phyloP scores from a whole-genome alignment of 768 basidiomycete species.

The Auriscalpium orientale region DNA sequence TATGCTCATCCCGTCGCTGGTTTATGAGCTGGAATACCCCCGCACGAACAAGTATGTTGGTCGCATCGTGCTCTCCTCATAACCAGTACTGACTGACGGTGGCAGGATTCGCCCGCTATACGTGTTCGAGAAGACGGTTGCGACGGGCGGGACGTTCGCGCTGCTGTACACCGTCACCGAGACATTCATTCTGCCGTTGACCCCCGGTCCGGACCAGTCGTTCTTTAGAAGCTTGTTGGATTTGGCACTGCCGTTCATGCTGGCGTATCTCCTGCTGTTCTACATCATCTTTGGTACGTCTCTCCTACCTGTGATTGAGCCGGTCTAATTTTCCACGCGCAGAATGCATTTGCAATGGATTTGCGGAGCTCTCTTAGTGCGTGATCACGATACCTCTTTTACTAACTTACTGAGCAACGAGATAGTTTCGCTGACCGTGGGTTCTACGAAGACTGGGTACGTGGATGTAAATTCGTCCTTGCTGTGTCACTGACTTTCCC shows the following conservation, averaged over 20 bases:
- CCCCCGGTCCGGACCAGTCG: constrained; percentile 59
- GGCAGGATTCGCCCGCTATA: constrained; percentile 69
- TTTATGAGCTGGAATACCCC: constrained; percentile 96
- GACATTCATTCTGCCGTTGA: constrained; percentile 84
- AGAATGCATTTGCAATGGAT: constrained; percentile 97
- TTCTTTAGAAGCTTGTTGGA: constrained; percentile 76
- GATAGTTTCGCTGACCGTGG: constrained; percentile 90
- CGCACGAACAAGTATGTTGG: constrained; percentile 66
- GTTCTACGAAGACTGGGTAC: constrained; percentile 95
- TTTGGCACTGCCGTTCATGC: constrained; percentile 88
- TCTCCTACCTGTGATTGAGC: background rate
- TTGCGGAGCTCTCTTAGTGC: constrained; percentile 87
- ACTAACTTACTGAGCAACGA: background rate
- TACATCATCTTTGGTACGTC: constrained; percentile 74
- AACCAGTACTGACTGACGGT: background rate
- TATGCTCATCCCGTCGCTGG: constrained; percentile 83
- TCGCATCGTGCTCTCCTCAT: background rate
- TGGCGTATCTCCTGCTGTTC: constrained; percentile 81
- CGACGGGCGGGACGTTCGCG: constrained; percentile 93
- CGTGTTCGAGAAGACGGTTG: constrained; percentile 60
- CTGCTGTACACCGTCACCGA: constrained; percentile 92
- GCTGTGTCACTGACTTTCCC: background rate
- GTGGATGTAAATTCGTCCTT: constrained; percentile 9
- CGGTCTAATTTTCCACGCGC: constrained; percentile 7
- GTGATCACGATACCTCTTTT: constrained; percentile 17